phyloP scores from a whole-genome alignment of 2,329 filamentous ascomycete species.

The Colletotrichum magnum region DNA sequence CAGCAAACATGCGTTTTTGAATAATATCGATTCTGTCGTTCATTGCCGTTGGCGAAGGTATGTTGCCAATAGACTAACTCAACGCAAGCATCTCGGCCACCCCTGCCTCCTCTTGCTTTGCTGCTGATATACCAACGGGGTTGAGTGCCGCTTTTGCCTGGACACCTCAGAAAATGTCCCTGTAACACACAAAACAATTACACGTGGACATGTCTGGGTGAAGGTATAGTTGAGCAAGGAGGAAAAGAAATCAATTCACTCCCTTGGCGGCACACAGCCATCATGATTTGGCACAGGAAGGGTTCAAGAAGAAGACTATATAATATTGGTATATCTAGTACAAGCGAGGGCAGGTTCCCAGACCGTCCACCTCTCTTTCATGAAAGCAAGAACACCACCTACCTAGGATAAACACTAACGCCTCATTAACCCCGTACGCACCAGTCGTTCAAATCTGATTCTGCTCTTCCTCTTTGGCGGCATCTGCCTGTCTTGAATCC shows the following conservation, averaged over 20 bases:
- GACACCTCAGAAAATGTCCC: too few relatives aligned
- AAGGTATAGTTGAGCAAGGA: too few relatives aligned
- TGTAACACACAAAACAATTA: too few relatives aligned
- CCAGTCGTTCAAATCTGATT: slow-evolving; percentile 13
- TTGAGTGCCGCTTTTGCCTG: too few relatives aligned
- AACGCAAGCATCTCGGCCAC: neutral
- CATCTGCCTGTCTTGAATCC: slow-evolving; percentile 26
- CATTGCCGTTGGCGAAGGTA: neutral
- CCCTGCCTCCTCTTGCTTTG: neutral
- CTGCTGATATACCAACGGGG: too few relatives aligned
- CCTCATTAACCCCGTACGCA: neutral
- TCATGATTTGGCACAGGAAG: neutral
- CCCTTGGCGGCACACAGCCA: too few relatives aligned
- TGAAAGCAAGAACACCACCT: neutral
- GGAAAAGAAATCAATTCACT: too few relatives aligned
- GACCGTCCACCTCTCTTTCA: slow-evolving; percentile 23
- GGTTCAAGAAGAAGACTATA: neutral
- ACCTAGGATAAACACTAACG: neutral
- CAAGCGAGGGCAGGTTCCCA: slow-evolving; percentile 29
- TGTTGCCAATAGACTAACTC: too few relatives aligned
- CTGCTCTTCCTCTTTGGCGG: slow-evolving; percentile 32
- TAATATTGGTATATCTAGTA: neutral
- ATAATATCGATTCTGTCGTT: neutral
- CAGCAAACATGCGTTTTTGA: neutral
- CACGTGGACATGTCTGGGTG: too few relatives aligned